Conservation (phyloP, 441 rosid genomes). For the Theobroma grandiflorum region DNA sequence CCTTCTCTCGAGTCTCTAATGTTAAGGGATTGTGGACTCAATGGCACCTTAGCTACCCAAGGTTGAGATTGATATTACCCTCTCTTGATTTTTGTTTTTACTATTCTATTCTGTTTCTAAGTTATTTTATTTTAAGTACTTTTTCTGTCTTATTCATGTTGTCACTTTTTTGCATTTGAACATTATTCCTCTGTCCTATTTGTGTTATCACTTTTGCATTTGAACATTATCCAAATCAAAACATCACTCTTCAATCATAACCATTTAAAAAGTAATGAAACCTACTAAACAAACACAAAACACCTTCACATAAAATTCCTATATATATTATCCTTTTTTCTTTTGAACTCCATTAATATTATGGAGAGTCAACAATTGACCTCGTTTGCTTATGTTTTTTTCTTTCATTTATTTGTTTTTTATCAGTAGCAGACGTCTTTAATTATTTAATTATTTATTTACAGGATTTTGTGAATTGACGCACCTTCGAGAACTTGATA, state of each 20-base stretch:
- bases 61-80: neutral
- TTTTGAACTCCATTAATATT: neutral
- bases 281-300: too few relatives aligned
- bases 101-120: neutral
- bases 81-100: neutral
- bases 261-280: too few relatives aligned
- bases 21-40: neutral
- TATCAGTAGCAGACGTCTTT: neutral
- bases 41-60: neutral
- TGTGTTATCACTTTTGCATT: too few relatives aligned
- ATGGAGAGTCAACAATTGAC: too few relatives aligned
- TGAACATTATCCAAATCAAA: too few relatives aligned
- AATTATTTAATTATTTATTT: neutral
- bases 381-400: neutral
- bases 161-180: too few relatives aligned
- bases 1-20: neutral
- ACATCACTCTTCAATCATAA: too few relatives aligned
- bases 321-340: neutral
- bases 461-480: conserved; percentile 15
- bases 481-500: neutral
- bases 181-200: too few relatives aligned
- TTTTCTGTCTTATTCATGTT: too few relatives aligned
- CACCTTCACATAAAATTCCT: too few relatives aligned
- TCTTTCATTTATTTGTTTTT: neutral
- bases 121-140: too few relatives aligned